Evolutionary conservation across 345 rosid species (phyloP).

Genomic region (Brassica incana): DNA sequence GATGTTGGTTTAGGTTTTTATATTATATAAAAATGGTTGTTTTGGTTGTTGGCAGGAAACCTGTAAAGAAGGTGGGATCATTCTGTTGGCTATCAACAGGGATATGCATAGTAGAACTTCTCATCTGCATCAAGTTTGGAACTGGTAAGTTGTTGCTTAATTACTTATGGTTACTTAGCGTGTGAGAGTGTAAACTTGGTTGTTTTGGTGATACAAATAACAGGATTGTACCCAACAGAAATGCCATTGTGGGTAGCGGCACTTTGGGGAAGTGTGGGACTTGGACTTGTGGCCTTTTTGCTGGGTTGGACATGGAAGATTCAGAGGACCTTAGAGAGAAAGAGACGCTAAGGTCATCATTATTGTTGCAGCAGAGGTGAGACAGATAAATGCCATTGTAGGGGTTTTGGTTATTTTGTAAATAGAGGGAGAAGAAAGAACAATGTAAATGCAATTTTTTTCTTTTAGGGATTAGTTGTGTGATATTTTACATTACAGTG

Average conservation of each 20-base stretch:
- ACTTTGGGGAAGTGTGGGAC: constrained; percentile 76
- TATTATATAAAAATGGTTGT: not conserved
- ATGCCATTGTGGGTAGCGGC: constrained; percentile 78
- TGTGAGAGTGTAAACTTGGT: constrained; percentile 21
- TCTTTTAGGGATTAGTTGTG: constrained; percentile 34
- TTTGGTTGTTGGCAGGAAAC: constrained; percentile 51
- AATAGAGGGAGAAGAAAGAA: constrained; percentile 26
- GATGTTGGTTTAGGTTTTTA: not conserved
- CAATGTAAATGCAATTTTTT: constrained; percentile 43
- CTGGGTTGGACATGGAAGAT: constrained; percentile 77
- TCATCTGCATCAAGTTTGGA: constrained; percentile 96
- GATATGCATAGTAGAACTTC: constrained; percentile 93
- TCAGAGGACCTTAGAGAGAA: constrained; percentile 56
- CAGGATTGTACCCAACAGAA: constrained; percentile 81
- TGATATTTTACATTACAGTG: constrained; percentile 26
- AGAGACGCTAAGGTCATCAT: constrained; percentile 55
- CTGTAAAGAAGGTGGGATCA: constrained; percentile 90
- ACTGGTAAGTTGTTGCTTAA: constrained; percentile 54
- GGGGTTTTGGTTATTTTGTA: constrained; percentile 25
- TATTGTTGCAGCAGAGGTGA: constrained; percentile 28
- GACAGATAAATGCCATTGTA: constrained; percentile 35
- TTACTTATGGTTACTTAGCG: not conserved
- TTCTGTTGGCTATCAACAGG: constrained; percentile 98
- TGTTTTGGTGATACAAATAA: not conserved
- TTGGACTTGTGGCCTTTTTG: constrained; percentile 55